Evolutionary conservation across 208 protist species (phyloP), one percentile per base, ranked within the genome.

Genomic region (Leptomonas pyrrhocoris): DNA sequence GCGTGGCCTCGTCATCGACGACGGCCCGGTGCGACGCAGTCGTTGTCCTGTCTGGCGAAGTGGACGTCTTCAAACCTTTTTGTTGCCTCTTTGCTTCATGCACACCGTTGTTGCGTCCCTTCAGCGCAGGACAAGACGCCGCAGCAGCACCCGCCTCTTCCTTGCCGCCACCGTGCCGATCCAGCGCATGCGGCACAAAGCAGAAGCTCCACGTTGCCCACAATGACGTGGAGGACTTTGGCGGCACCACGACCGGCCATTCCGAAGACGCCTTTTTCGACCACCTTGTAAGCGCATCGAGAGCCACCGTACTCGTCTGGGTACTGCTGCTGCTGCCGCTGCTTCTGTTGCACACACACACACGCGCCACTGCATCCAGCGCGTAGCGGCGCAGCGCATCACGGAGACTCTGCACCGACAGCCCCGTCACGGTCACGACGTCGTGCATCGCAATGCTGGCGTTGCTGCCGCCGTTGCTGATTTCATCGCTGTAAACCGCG

Each of bases 361-460:
- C 21, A 28, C 23, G 25, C 23, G 38, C 34, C 0, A 75, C 51
- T 6, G 25, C 18, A 4, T 59, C 49, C n/a, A 65, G 42, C 18
- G 62, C 70, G 62, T 76, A 69, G 16, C n/a, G 34, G 28, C 48
- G 62, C 38, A 76, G 55, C n/a, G 70, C 62, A 0, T 58, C 38
- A 6, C 55, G 34, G n/a, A 76, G 50, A 19, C n/a, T n/a, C 11
- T 55, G 27, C 40, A 45, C 62, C 23, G 55, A 42, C 15, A 66
- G 59, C 55, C 16, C 62, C 2, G 54, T 9, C 19, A 50, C 43
- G 13, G 30, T 23, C 55, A 76, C 36, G 2, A 76, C 53, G 38
- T 70, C 55, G 12, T 30, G 30, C 15, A 15, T 23, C 8, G 21
- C 55, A 16, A 18, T 25, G 31, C 12, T 25, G 55, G 2, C 8